Evolutionary conservation across 2,329 filamentous ascomycete genomes (phyloP), one percentile per base, ranked within the genome.

Genomic region (Nothophoma quercina): DNA sequence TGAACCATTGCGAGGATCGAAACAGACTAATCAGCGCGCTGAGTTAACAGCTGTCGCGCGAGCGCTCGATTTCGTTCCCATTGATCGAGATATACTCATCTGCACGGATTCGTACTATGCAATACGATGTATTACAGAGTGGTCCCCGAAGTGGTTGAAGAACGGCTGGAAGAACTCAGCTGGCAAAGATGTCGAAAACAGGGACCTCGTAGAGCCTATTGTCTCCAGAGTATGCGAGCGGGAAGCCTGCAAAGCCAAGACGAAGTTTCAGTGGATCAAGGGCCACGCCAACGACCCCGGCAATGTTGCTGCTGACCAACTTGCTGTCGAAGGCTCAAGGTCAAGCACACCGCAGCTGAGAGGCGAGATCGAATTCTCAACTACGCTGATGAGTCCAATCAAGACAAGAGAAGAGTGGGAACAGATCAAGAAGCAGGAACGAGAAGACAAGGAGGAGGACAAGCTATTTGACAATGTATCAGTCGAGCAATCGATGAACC

Each of bases 21-120:
- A 82, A 8, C 95, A 98, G 75, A 98, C 95, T 1, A 99, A 99
- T 71, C 91, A 98, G 73, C 89, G 95, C 3, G 95, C 93, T n/a
- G 95, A 99, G 77, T 80, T 99, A 52, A 93, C 90, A 19, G 95
- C 92, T 7, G 88, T 98, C 58, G 80, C 90, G 23, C 88, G 93
- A 51, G 93, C 93, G 0, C 81, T 98, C 18, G 86, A 97, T 67
- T 84, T 88, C 36, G 86, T 88, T 2, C 87, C 90, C 0, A 76
- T 83, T 13, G 81, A 87, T 51, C 83, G 89, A 51, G 80, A 86
- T 54, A 83, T 96, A 10, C 83, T 87, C 50, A 96, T 99, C 60
- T 83, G 88, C 70, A 92, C 88, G n/a, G 95, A 99, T 76, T 95
- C 90, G 74, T 87, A 87, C 67, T 98, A 98, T 76, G 84, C 90